Conservation (phyloP, 2,329 filamentous ascomycete species). For the Zelopaecilomyces penicillatus region DNA sequence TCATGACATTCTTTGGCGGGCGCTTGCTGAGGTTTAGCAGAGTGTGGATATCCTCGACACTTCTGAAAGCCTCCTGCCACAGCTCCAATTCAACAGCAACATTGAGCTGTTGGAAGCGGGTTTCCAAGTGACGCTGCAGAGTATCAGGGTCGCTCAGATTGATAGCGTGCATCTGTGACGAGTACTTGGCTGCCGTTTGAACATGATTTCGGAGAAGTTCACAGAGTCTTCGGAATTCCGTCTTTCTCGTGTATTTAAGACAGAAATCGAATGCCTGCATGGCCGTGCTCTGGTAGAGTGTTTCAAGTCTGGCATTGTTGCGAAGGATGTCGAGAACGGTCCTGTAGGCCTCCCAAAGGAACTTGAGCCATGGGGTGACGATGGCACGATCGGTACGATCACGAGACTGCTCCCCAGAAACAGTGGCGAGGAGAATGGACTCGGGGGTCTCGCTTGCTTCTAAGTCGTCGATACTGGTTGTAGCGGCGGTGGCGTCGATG, state of each 20-base stretch:
- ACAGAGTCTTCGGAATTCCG: constrained; percentile 96
- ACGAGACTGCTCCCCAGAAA: constrained; percentile 94
- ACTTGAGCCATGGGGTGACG: constrained; percentile 98
- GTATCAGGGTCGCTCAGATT: constrained; percentile 97
- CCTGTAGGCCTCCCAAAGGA: constrained; percentile 98
- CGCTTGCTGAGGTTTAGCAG: constrained; percentile 96
- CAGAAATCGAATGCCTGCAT: constrained; percentile 99
- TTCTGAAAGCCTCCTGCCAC: constrained; percentile 99
- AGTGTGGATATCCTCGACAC: constrained; percentile 97
- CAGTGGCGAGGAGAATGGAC: constrained; percentile 93
- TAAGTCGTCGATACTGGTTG: constrained; percentile 80
- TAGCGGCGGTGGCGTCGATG: constrained; percentile 59
- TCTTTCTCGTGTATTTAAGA: constrained; percentile 96
- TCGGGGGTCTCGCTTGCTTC: constrained; percentile 97
- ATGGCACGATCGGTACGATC: constrained; percentile 97
- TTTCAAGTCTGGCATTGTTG: constrained; percentile 95
- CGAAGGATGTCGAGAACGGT: constrained; percentile 97
- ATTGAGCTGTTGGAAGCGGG: constrained; percentile 96
- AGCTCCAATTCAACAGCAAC: constrained; percentile 95
- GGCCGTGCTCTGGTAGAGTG: constrained; percentile 96
- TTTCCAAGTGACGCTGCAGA: constrained; percentile 92
- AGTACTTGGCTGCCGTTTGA: constrained; percentile 98
- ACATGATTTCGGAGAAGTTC: constrained; percentile 97
- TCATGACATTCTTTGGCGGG: constrained; percentile 97
- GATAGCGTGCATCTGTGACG: constrained; percentile 97